A percentile compares a stretch with the other conserved stretches of the same genome.
Conservation (phyloP, 2,329 filamentous ascomycete species). For the Phaeosphaeriaceae sp. region DNA sequence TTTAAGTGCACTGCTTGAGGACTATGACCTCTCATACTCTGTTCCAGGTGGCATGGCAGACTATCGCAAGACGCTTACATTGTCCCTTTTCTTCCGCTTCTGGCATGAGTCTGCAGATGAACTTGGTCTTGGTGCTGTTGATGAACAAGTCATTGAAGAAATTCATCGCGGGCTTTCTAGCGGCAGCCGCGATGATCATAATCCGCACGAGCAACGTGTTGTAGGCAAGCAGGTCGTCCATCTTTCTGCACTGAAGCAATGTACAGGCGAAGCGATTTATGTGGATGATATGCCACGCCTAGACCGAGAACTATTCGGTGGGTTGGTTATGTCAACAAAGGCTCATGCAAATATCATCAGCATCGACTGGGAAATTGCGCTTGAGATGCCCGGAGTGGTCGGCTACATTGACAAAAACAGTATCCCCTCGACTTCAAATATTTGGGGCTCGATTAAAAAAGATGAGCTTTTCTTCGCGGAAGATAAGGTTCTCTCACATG, state of each 20-base stretch:
- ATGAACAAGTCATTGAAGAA: constrained; percentile 76
- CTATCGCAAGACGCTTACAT: constrained; percentile 84
- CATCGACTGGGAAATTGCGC: constrained; percentile 74
- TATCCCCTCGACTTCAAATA: constrained; percentile 81
- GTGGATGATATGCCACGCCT: constrained; percentile 88
- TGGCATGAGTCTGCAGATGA: constrained; percentile 83
- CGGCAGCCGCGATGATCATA: constrained; percentile 76
- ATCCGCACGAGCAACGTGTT: constrained; percentile 80
- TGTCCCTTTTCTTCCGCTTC: constrained; percentile 97
- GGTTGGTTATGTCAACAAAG: constrained; percentile 84
- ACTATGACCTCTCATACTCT: constrained; percentile 84
- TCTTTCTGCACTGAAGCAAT: constrained; percentile 88
- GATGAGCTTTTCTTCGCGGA: constrained; percentile 93
- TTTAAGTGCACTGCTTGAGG: constrained; percentile 80
- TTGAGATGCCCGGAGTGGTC: constrained; percentile 85
- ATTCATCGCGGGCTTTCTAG: constrained; percentile 82
- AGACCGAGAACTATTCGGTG: constrained; percentile 86
- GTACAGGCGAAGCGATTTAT: constrained; percentile 90
- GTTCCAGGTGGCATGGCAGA: constrained; percentile 97
- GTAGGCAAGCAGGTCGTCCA: constrained; percentile 86
- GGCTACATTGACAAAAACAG: constrained; percentile 83
- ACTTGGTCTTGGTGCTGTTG: constrained; percentile 62
- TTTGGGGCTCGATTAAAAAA: constrained; percentile 80
- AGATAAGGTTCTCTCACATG: constrained; percentile 81
- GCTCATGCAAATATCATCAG: constrained; percentile 84